These are phyloP conservation scores for Pseudogymnoascus sp. DNA, from an alignment of 2,329 filamentous ascomycete species.

Conservation along the genomic window DNA sequence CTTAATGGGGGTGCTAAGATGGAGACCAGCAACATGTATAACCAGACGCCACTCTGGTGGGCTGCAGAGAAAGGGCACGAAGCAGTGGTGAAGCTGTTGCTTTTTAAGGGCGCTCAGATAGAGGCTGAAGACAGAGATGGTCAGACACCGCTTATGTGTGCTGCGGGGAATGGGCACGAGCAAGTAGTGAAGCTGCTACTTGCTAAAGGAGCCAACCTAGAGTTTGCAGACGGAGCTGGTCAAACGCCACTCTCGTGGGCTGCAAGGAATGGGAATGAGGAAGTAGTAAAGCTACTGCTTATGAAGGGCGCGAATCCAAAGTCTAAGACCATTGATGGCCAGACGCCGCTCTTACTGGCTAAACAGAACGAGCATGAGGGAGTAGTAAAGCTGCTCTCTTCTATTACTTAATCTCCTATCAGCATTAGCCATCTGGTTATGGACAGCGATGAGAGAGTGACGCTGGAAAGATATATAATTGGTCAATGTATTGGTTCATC, in stretches of 20 bases:
- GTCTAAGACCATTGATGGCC: not conserved
- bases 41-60: not conserved
- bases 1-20: slow-evolving; percentile 17
- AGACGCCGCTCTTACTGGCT: not conserved
- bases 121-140: not conserved
- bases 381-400: slow-evolving; percentile 12
- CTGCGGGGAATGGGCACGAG: not conserved
- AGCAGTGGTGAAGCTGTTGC: not conserved
- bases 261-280: too few relatives aligned
- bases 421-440: not conserved
- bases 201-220: slow-evolving; percentile 4
- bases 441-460: not conserved
- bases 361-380: not conserved
- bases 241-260: too few relatives aligned
- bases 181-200: slow-evolving; percentile 3
- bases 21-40: not conserved
- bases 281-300: too few relatives aligned
- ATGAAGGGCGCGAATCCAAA: not conserved
- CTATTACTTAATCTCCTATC: not conserved
- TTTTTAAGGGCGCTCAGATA: slow-evolving; percentile 5
- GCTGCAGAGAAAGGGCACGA: slow-evolving; percentile 8
- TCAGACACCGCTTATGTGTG: not conserved
- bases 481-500: not conserved
- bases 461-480: not conserved
- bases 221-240: not conserved